Conservation (phyloP, 257 asterid genomes). For the Nicotiana paniculata region DNA sequence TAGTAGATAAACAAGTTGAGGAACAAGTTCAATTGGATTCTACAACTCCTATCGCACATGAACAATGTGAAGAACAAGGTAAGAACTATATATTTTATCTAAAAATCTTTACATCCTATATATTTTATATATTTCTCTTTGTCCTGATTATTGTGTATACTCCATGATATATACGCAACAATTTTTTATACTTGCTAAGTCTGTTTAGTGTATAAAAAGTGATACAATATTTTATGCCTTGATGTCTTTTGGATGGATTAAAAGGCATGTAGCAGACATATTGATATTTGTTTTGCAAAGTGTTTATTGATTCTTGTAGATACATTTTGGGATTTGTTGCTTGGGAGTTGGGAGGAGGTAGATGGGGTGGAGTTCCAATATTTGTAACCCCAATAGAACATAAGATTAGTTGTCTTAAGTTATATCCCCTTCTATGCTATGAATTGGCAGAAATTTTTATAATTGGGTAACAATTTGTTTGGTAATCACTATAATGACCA, state of each 20-base stretch:
- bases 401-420: constrained; percentile 2
- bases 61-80: no score
- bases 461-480: not conserved
- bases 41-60: no score
- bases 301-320: constrained; percentile 3
- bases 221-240: no score
- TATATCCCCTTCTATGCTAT: not conserved
- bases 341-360: not conserved
- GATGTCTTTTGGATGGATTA: not conserved
- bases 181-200: no score
- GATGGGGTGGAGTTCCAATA: not conserved
- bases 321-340: not conserved
- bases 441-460: not conserved
- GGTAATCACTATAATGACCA: not conserved
- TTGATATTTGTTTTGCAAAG: constrained; percentile 8
- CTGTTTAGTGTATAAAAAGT: no score
- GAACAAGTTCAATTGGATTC: no score
- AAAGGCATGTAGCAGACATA: not conserved
- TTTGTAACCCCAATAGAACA: not conserved
- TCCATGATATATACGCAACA: no score
- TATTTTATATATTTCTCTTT: no score
- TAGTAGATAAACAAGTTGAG: no score
- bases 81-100: no score
- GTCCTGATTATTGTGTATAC: no score
- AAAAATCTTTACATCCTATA: no score